Percentiles rank a stretch among this genome's conserved stretches.
phyloP scores from a whole-genome alignment of 108 stramenopile species.

The Epithemia pelagica region DNA sequence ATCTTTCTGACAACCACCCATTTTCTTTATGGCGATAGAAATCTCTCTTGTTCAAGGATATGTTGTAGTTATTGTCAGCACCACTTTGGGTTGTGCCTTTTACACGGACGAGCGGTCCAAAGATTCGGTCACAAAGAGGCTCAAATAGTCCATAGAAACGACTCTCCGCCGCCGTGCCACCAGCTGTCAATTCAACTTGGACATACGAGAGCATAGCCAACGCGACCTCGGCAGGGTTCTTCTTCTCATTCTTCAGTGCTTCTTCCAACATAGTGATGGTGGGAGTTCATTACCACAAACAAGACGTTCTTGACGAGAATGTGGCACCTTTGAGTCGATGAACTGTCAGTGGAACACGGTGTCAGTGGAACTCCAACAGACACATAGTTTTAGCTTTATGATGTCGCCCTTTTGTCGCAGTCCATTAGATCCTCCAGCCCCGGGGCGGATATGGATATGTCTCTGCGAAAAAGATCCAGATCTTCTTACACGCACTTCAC shows the following conservation, averaged over 20 bases:
- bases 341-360: too few relatives aligned
- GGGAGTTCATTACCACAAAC: too few relatives aligned
- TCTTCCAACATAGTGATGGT: constrained; percentile 43
- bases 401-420: too few relatives aligned
- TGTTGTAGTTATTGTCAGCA: background rate
- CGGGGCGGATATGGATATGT: too few relatives aligned
- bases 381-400: too few relatives aligned
- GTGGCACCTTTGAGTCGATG: too few relatives aligned
- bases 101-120: constrained; percentile 34
- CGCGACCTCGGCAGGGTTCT: constrained; percentile 66
- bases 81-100: constrained; percentile 1
- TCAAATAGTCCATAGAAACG: constrained; percentile 65
- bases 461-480: too few relatives aligned
- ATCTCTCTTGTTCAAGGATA: too few relatives aligned
- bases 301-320: too few relatives aligned
- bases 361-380: too few relatives aligned
- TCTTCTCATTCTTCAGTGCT: constrained; percentile 30
- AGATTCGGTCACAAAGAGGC: constrained; percentile 57
- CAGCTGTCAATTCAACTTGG: constrained; percentile 62
- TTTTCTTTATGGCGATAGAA: constrained; percentile 21
- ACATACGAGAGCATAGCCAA: constrained; percentile 68
- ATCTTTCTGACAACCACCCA: constrained; percentile 33
- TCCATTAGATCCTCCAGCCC: too few relatives aligned
- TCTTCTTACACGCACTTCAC: too few relatives aligned
- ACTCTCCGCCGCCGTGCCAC: constrained; percentile 63